Percentiles rank a stretch among this genome's conserved stretches.
phyloP scores from a whole-genome alignment of 805 yeast species.

The Metschnikowia picachoensis region DNA sequence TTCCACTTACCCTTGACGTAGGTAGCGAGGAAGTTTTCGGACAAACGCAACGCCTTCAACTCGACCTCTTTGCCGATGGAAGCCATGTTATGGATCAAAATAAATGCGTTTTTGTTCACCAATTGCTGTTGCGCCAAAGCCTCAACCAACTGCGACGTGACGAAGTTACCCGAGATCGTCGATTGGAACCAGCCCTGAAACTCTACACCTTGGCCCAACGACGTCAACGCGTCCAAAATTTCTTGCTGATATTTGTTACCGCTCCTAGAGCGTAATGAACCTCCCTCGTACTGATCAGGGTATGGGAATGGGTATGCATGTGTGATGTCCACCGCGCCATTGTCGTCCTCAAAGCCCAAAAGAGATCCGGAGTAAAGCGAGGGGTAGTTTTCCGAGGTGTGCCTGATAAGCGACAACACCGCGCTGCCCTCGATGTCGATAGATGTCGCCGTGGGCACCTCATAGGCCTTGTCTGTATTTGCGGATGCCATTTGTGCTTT shows the following conservation, averaged over 20 bases:
- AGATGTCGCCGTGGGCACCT: constrained; percentile 36
- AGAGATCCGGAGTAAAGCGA: constrained; percentile 65
- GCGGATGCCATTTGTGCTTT: constrained; percentile 16
- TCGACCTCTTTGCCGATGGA: constrained; percentile 62
- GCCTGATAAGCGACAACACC: constrained; percentile 59
- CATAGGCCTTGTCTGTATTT: constrained; percentile 20
- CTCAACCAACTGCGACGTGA: constrained; percentile 64
- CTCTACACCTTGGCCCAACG: constrained; percentile 62
- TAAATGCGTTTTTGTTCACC: constrained; percentile 50
- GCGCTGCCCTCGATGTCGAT: constrained; percentile 49
- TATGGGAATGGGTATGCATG: constrained; percentile 69
- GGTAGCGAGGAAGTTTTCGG: constrained; percentile 55
- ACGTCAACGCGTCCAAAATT: constrained; percentile 56
- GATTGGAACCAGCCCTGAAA: constrained; percentile 81
- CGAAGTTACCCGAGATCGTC: constrained; percentile 64
- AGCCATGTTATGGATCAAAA: constrained; percentile 67
- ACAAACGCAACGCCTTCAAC: constrained; percentile 66
- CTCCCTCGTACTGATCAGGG: constrained; percentile 60
- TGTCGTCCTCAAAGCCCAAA: constrained; percentile 66
- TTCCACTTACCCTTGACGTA: constrained; percentile 59
- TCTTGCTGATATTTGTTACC: constrained; percentile 69
- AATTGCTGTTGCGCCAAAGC: constrained; percentile 63
- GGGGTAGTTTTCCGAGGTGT: constrained; percentile 62
- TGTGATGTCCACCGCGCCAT: constrained; percentile 46
- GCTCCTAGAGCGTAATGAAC: constrained; percentile 55